These are phyloP conservation scores for Penicillium freii DNA, from an alignment of 2,329 filamentous ascomycete genomes.

Conservation along the genomic window DNA sequence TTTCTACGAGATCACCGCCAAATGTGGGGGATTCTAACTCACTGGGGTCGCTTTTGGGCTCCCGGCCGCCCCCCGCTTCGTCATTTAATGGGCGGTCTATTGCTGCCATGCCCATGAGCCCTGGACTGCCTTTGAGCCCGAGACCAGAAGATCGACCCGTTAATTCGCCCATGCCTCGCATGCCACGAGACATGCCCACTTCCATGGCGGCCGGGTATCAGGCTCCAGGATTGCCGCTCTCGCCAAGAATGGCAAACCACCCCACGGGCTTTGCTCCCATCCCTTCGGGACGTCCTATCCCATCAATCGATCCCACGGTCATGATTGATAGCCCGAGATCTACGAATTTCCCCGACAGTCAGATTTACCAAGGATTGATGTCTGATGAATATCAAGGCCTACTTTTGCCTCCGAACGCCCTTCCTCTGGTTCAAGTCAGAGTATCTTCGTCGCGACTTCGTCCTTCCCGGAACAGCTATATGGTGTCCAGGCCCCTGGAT, in stretches of 20 bases:
- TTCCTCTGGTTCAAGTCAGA: constrained; percentile 79
- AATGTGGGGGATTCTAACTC: constrained; percentile 27
- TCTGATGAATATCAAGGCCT: constrained; percentile 86
- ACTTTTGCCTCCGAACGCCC: constrained; percentile 79
- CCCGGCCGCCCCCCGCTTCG: constrained; percentile 23
- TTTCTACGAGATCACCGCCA: constrained; percentile 35
- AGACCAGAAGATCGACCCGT: constrained; percentile 60
- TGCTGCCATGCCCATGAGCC: constrained; percentile 55
- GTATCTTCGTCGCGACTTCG: constrained; percentile 94
- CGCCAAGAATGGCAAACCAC: constrained; percentile 70
- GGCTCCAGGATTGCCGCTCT: constrained; percentile 58
- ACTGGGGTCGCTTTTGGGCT: constrained; percentile 34
- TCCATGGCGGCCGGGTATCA: constrained; percentile 58
- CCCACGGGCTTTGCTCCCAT: constrained; percentile 69
- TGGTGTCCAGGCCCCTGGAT: constrained; percentile 75
- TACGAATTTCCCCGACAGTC: constrained; percentile 33
- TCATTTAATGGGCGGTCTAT: constrained; percentile 39
- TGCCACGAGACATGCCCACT: constrained; percentile 49
- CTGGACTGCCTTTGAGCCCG: constrained; percentile 63
- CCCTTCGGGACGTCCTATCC: constrained; percentile 26
- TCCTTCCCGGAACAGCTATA: constrained; percentile 80
- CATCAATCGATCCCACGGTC: constrained; percentile 39
- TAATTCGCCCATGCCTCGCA: constrained; percentile 58
- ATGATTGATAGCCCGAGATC: constrained; percentile 37
- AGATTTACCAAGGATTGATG: constrained; percentile 73